Base-by-base conservation (phyloP, 1,284 basidiomycete genomes). In the Volvariella surrecta region DNA sequence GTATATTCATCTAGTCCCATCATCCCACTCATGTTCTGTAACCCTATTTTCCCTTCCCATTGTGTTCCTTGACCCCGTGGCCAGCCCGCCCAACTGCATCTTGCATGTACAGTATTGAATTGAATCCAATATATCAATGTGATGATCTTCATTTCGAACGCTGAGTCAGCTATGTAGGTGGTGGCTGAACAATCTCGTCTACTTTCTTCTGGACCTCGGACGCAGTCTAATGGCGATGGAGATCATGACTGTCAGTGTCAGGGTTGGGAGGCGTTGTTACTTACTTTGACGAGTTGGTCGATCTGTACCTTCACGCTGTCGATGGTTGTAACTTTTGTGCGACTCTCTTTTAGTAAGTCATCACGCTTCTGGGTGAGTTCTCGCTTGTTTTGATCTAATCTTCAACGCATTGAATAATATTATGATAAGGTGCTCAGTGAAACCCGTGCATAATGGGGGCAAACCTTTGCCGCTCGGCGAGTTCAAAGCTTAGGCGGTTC, bases 381-480 rank as follows among this genome's bases (percentile, higher is more conserved):
- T 56, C 77, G 83, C 53, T 71, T 74, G 51, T 59, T 74, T 48
- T 73, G 68, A 50, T 87, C 83, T 30, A 88, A 68, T 47, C 85
- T 89, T n/a, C n/a, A n/a, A n/a, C n/a, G n/a, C n/a, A n/a, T n/a
- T n/a, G n/a, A n/a, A n/a, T n/a, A n/a, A n/a, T n/a, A 35, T 7
- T 16, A 6, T 15, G n/a, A 54, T 24, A 21, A 44, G 39, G 44
- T 11, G 24, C 24, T 31, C 38, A 44, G 42, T 48, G 30, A 48
- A 35, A 8, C 48, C 22, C 2, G 47, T 40, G 18, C 40, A 31
- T 44, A 54, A 49, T 54, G 49, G 49, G 37, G 39, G 48, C 68
- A 30, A 55, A 85, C 87, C 86, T 73, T 63, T 88, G 82, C 38
- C 87, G 78, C 64, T 89, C 87, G 31, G 74, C 75, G 20, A 89